Conservation (phyloP, 768 basidiomycete species). For the Panellus pusillus region DNA sequence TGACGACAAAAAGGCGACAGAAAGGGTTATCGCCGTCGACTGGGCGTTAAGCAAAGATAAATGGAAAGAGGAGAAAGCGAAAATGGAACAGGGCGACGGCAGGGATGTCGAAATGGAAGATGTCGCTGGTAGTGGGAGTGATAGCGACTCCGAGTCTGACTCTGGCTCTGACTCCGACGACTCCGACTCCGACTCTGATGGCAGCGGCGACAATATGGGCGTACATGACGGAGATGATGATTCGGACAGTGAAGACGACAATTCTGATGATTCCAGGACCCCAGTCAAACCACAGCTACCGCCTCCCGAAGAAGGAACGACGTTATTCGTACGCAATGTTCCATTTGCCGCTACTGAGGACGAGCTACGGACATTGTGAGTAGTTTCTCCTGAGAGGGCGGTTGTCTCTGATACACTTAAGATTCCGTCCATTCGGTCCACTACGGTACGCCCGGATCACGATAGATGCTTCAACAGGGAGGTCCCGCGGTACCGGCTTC, state of each 20-base stretch:
- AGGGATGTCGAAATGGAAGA: slow-evolving; percentile 40
- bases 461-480: slow-evolving; percentile 76
- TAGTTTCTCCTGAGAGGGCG: slow-evolving; percentile 2
- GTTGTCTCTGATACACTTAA: slow-evolving; percentile 29
- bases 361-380: slow-evolving; percentile 82
- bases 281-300: slow-evolving; percentile 71
- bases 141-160: slow-evolving; percentile 25
- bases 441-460: slow-evolving; percentile 92
- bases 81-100: slow-evolving; percentile 42
- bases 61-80: slow-evolving; percentile 80
- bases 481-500: slow-evolving; percentile 94
- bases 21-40: slow-evolving; percentile 85
- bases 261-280: slow-evolving; percentile 39
- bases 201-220: slow-evolving; percentile 44
- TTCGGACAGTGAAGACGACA: slow-evolving; percentile 38
- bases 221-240: slow-evolving; percentile 36
- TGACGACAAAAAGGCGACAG: slow-evolving; percentile 38
- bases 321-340: slow-evolving; percentile 91
- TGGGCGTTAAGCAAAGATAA: slow-evolving; percentile 95
- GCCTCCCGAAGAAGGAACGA: slow-evolving; percentile 83
- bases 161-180: slow-evolving; percentile 28
- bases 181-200: slow-evolving; percentile 33
- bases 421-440: slow-evolving; percentile 90
- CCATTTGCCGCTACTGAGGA: slow-evolving; percentile 93
- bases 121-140: slow-evolving; percentile 32